phyloP scores from a whole-genome alignment of 805 yeast species.

The Kodamaea lidongshanica region DNA sequence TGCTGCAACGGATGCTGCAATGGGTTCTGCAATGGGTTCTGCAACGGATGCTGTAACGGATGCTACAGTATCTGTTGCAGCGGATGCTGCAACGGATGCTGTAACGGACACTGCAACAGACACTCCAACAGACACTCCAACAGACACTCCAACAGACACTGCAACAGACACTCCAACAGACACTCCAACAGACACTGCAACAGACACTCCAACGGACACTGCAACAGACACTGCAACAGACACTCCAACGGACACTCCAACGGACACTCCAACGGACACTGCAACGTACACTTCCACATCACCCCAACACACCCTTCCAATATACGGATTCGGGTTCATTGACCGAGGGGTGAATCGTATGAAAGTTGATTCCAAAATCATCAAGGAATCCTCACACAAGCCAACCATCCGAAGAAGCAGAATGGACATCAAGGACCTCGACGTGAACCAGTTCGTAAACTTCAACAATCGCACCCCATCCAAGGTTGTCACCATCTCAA shows the following conservation, averaged over 20 bases:
- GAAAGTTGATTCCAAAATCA: conserved; percentile 70
- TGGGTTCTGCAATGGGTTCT: no score
- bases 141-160: no score
- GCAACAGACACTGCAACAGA: no score
- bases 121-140: no score
- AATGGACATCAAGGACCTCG: conserved; percentile 75
- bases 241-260: no score
- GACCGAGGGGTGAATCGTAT: conserved; percentile 74
- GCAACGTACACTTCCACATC: not conserved
- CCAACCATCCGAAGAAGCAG: conserved; percentile 48
- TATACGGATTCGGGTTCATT: conserved; percentile 53
- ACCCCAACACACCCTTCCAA: not conserved
- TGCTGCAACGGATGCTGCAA: conserved; percentile 1
- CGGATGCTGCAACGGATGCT: not conserved
- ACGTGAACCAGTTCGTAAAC: conserved; percentile 41
- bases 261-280: not conserved
- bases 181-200: no score
- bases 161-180: no score
- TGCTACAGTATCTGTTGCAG: no score
- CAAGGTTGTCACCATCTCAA: conserved; percentile 60
- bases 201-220: no score
- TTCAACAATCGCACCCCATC: conserved; percentile 14
- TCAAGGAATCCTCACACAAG: conserved; percentile 41
- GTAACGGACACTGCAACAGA: not conserved
- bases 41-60: no score